Percentiles rank a stretch among this genome's conserved stretches.
phyloP scores from a whole-genome alignment of 371 early-diverging fungal genomes.

The Mucor racemosus region DNA sequence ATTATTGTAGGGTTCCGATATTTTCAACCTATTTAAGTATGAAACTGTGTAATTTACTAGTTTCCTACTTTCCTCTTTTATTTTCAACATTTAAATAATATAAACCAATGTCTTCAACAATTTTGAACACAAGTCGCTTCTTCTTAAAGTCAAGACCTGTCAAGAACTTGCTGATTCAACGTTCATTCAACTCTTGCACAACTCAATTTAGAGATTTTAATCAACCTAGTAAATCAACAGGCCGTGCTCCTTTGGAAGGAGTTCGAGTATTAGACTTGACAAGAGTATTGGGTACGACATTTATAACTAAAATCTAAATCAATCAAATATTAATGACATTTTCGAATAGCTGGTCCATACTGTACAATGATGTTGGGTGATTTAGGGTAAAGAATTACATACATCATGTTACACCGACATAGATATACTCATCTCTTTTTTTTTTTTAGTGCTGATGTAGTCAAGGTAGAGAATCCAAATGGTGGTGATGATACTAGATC shows the following conservation, averaged over 20 bases:
- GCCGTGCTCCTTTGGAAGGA: constrained; percentile 67
- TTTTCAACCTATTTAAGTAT: not conserved
- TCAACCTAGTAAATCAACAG: not conserved
- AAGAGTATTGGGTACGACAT: constrained; percentile 70
- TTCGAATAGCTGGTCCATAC: constrained; percentile 69
- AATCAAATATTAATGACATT: not conserved
- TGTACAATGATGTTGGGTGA: constrained; percentile 91
- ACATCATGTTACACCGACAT: not conserved
- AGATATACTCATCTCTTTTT: not conserved
- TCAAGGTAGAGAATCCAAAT: constrained; percentile 86
- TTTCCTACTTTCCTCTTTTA: not conserved
- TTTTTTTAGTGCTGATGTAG: constrained; percentile 77
- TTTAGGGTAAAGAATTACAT: constrained; percentile 64
- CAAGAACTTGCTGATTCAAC: constrained; percentile 5
- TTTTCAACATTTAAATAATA: not conserved
- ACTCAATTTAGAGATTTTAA: constrained; percentile 16
- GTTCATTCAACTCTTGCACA: constrained; percentile 14
- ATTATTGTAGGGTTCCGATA: not conserved
- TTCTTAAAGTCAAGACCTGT: constrained; percentile 5
- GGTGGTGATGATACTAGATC: constrained; percentile 86
- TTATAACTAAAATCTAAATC: too few species aligned
- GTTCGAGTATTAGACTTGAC: constrained; percentile 84
- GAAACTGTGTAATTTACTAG: not conserved
- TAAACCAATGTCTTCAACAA: not conserved
- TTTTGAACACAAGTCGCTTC: constrained; percentile 4